Conservation (phyloP, 768 basidiomycete genomes). For the Phlegmacium glaucopus region DNA sequence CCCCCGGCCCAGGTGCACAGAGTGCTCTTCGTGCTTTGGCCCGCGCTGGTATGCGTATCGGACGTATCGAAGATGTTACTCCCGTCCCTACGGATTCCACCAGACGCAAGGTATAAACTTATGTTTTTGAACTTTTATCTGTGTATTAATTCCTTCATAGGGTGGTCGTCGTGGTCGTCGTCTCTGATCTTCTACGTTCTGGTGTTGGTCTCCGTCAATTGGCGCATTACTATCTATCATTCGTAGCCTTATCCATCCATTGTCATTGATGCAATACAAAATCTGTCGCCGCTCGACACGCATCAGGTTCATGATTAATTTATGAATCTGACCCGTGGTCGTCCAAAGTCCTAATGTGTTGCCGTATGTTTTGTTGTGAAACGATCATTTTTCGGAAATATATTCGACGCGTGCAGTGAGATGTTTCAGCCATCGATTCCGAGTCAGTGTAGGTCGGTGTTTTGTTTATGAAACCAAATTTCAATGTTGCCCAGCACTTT, state of each 20-base stretch:
- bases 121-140: not conserved
- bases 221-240: constrained; percentile 5
- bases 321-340: constrained; percentile 77
- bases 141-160: constrained; percentile 33
- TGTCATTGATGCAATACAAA: constrained; percentile 38
- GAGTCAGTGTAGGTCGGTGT: too few relatives aligned
- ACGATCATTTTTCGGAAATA: too few relatives aligned
- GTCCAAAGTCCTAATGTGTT: constrained; percentile 27
- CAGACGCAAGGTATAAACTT: constrained; percentile 85
- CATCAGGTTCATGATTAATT: constrained; percentile 51
- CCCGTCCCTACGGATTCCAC: constrained; percentile 97
- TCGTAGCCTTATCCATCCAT: constrained; percentile 15
- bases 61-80: constrained; percentile 97
- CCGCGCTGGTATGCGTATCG: constrained; percentile 97
- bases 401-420: too few relatives aligned
- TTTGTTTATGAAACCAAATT: not conserved
- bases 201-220: constrained; percentile 18
- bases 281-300: constrained; percentile 85
- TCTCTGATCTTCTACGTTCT: constrained; percentile 48
- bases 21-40: constrained; percentile 97
- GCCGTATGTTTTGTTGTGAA: constrained; percentile 15
- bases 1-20: constrained; percentile 98
- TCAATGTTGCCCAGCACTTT: not conserved
- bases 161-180: constrained; percentile 99
- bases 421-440: too few relatives aligned